A percentile compares a stretch with the other conserved stretches of the same genome.
Conservation (phyloP, 148 eudicot species). For the Cornus florida region DNA sequence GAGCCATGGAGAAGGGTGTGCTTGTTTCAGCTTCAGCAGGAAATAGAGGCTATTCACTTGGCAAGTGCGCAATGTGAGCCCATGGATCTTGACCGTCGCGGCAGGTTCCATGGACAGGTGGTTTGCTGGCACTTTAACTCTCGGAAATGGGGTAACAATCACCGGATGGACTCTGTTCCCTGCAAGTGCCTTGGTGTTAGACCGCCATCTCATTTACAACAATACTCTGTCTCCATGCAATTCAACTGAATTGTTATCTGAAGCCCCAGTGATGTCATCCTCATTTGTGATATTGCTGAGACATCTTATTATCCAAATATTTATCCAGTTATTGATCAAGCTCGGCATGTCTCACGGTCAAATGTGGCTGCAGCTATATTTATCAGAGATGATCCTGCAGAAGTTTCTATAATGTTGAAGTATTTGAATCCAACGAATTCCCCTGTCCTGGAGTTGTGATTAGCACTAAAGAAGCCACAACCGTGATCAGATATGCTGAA, state of each 20-base stretch:
- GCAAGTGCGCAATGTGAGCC: slow-evolving; percentile 15
- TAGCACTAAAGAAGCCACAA: background rate
- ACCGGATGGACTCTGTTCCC: slow-evolving; percentile 31
- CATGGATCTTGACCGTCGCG: slow-evolving; percentile 38
- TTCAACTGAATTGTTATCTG: background rate
- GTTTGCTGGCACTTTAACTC: slow-evolving; percentile 23
- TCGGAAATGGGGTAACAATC: slow-evolving; percentile 26
- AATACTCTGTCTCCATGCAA: background rate
- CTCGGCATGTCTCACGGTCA: too few species aligned
- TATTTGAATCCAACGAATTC: background rate
- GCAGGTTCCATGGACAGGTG: slow-evolving; percentile 31
- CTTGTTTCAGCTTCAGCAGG: slow-evolving; percentile 38
- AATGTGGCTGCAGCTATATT: slow-evolving; percentile 1
- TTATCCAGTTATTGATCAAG: too few species aligned
- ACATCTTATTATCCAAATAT: too few species aligned
- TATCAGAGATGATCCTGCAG: too few species aligned
- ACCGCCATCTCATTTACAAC: slow-evolving; percentile 10
- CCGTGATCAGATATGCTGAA: background rate
- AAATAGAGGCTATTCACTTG: slow-evolving; percentile 18
- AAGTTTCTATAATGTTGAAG: background rate
- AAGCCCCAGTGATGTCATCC: background rate
- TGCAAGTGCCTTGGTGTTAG: slow-evolving; percentile 3
- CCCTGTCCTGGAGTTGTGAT: slow-evolving; percentile 12
- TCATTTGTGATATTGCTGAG: too few species aligned
- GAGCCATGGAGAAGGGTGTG: slow-evolving; percentile 38